Evolutionary conservation across 1,139 yeast genomes (phyloP).

Genomic region (Yamadazyma triangularis): DNA sequence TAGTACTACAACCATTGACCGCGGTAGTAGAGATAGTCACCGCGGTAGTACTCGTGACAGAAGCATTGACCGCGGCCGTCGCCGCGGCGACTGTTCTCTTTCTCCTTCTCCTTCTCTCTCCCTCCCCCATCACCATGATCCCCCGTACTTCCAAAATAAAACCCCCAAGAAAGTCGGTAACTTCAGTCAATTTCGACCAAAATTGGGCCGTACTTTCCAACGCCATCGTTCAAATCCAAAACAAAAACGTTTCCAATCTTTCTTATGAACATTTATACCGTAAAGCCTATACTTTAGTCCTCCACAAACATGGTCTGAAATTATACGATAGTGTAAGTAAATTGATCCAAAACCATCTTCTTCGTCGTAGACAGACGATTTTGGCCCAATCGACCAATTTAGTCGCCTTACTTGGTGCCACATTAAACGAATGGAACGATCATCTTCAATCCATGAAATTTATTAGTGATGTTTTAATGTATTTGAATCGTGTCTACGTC

Average conservation of each 20-base stretch:
- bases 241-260: constrained; percentile 66
- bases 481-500: constrained; percentile 80
- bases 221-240: constrained; percentile 75
- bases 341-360: constrained; percentile 50
- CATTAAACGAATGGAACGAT: constrained; percentile 58
- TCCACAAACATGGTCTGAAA: constrained; percentile 66
- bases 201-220: constrained; percentile 69
- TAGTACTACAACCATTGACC: no score
- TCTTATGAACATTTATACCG: constrained; percentile 86
- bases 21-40: no score
- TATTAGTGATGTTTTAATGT: constrained; percentile 84
- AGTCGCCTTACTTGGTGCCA: no score
- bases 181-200: constrained; percentile 54
- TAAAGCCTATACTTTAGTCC: constrained; percentile 73
- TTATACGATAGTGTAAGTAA: constrained; percentile 61
- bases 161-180: constrained; percentile 60
- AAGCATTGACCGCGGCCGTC: no score
- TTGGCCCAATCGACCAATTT: constrained; percentile 11
- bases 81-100: no score
- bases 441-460: constrained; percentile 73
- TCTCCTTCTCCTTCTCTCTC: constrained; percentile 3
- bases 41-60: no score
- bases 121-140: background rate
- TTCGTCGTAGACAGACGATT: constrained; percentile 21
- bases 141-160: constrained; percentile 57